Conservation (phyloP, 768 basidiomycete genomes). For the Amanita rimosa region DNA sequence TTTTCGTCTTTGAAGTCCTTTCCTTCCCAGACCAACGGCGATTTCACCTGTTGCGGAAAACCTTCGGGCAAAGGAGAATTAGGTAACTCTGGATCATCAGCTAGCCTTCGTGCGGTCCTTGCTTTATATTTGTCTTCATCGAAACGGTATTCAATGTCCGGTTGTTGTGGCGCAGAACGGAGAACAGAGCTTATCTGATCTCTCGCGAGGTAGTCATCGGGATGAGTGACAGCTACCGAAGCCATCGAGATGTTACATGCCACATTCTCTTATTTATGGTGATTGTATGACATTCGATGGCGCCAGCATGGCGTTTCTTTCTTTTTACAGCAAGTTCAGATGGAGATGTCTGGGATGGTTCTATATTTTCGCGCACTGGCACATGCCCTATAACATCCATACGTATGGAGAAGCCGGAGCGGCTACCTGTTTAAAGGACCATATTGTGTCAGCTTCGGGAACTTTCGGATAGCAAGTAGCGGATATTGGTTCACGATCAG, state of each 20-base stretch:
- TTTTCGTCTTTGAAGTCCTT: slow-evolving; percentile 28
- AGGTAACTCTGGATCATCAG: slow-evolving; percentile 20
- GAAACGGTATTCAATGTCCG: slow-evolving; percentile 28
- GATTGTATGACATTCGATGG: not conserved
- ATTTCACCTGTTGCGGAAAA: slow-evolving; percentile 23
- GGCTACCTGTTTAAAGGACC: too few species aligned
- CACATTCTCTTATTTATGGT: not conserved
- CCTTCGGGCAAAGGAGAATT: slow-evolving; percentile 20
- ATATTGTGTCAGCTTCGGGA: too few species aligned
- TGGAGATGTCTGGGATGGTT: not conserved
- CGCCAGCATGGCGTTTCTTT: not conserved
- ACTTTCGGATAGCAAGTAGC: too few species aligned
- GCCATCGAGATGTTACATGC: not conserved
- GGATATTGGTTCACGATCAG: slow-evolving; percentile 26
- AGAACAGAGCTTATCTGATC: not conserved
- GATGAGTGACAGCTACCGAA: not conserved
- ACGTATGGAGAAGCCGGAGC: too few species aligned
- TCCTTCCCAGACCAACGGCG: slow-evolving; percentile 31
- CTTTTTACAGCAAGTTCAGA: not conserved
- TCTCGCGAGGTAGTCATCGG: not conserved
- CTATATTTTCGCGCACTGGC: too few species aligned
- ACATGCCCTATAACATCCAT: too few species aligned
- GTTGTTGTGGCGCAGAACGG: slow-evolving; percentile 13
- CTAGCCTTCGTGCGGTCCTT: slow-evolving; percentile 23
- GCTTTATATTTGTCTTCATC: slow-evolving; percentile 26